A percentile compares a stretch with the other conserved stretches of the same genome.
Evolutionary conservation across 2,329 filamentous ascomycete species (phyloP).

Genomic region (Epichloe typhina): DNA sequence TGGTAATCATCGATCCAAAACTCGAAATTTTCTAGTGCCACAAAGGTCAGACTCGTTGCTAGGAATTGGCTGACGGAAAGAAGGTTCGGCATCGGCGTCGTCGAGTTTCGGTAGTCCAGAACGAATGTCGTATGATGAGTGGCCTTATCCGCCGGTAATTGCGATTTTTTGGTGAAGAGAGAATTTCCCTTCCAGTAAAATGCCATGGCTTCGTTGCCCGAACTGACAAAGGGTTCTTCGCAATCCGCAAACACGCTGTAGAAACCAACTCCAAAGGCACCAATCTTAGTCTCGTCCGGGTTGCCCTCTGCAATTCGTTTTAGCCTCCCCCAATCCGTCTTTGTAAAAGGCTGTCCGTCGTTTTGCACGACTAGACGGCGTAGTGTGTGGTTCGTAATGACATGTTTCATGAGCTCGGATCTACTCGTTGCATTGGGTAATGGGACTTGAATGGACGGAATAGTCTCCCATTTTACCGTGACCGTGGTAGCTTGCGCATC

Average conservation of each 20-base stretch:
- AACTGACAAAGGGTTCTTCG: conserved; percentile 93
- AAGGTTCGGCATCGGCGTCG: conserved; percentile 74
- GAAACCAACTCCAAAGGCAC: conserved; percentile 95
- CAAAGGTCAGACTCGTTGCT: conserved; percentile 90
- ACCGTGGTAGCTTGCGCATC: conserved; percentile 87
- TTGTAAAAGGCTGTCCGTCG: conserved; percentile 74
- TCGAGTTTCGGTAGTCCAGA: conserved; percentile 81
- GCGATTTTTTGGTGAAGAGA: conserved; percentile 82
- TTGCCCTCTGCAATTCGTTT: conserved; percentile 99
- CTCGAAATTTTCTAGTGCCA: conserved; percentile 75
- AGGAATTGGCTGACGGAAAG: conserved; percentile 83
- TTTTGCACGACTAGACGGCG: conserved; percentile 84
- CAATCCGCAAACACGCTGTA: conserved; percentile 98
- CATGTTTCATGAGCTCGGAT: conserved; percentile 67
- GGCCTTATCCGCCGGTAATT: conserved; percentile 52
- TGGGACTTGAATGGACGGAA: conserved; percentile 68
- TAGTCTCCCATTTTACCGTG: conserved; percentile 81
- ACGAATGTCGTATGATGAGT: conserved; percentile 78
- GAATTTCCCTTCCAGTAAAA: conserved; percentile 99
- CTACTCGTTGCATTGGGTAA: conserved; percentile 51
- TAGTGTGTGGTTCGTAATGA: conserved; percentile 72
- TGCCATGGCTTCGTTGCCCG: conserved; percentile 84
- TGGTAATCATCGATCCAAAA: conserved; percentile 83
- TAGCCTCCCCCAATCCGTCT: conserved; percentile 83
- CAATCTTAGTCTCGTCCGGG: conserved; percentile 97